Evolutionary conservation across 495 filamentous ascomycete genomes (phyloP), one percentile per base, ranked within the genome.

Genomic region (Neurospora tetraspora): DNA sequence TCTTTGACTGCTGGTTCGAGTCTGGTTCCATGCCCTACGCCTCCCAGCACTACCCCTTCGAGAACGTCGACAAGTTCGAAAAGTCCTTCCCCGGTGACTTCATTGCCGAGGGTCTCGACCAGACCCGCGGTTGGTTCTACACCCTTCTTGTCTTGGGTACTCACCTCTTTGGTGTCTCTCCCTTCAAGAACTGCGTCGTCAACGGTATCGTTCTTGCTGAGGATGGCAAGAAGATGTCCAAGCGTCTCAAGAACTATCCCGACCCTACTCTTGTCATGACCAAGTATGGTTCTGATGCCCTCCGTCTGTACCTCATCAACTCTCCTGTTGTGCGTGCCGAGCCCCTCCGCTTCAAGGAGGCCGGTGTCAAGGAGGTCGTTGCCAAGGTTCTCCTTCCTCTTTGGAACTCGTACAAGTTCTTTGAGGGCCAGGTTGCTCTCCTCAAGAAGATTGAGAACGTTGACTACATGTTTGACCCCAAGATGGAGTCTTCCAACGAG

Each of bases 141-240:
- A 98, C 96, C 1, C 80, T 98, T 70, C 87, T 91, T 27, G 93
- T 98, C 18, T 87, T 99, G 40, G 96, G 95, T 68, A 96, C 92
- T 7, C 94, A 97, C 77, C 88, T 99, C 18, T 98, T 96, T 76
- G 93, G 92, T 23, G 87, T 89, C 20, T 89, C 94, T 0, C 96
- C 96, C 1, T 99, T 97, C 87, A 91, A 95, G 83, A 98, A 98
- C 80, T 97, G 94, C 77, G 92, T 98, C 14, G 96, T 98, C 61
- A 98, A 97, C 77, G 96, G 96, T 12, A 96, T 99, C 71, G 96
- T 99, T 1, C 86, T 99, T 39, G 96, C 80, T 8, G 94, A 97
- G 80, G 94, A 98, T 77, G 96, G 96, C 70, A 98, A 97, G 85
- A 99, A 99, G 85, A 99, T 99, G 96, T 98, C 94, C 1, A 99